A percentile compares a stretch with the other conserved stretches of the same genome.
phyloP scores from a whole-genome alignment of 192 early-diverging fungal species.

The Entomortierella chlamydospora region DNA sequence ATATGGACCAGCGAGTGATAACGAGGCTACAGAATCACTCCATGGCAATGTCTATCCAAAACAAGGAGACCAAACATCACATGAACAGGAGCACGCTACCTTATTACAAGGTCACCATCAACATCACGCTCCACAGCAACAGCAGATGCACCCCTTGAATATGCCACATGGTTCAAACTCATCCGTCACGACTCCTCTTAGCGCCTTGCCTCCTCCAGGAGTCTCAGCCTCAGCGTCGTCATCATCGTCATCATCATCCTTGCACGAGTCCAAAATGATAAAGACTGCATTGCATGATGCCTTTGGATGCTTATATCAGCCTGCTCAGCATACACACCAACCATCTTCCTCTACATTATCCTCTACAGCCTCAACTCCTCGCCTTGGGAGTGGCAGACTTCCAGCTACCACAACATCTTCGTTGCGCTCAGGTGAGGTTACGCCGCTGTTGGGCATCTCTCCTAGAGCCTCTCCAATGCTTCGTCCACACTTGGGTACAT shows the following conservation, averaged over 20 bases:
- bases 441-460: constrained; percentile 12
- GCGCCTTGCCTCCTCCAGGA: constrained; percentile 24
- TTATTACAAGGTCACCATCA: background rate
- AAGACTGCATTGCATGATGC: constrained; percentile 46
- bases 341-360: background rate
- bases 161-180: constrained; percentile 11
- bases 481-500: constrained; percentile 36
- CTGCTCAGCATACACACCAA: constrained; percentile 37
- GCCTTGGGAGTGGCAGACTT: background rate
- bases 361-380: background rate
- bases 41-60: no score
- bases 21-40: no score
- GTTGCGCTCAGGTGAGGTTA: constrained; percentile 25
- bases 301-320: constrained; percentile 50
- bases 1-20: no score
- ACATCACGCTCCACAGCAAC: background rate
- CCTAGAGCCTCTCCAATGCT: constrained; percentile 38
- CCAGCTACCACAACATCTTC: background rate
- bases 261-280: constrained; percentile 41
- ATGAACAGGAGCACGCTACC: background rate
- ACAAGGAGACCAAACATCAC: background rate
- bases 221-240: background rate
- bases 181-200: constrained; percentile 1
- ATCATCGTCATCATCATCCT: background rate
- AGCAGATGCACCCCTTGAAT: constrained; percentile 1